Percentiles rank a stretch among this genome's conserved stretches.
Conservation (phyloP, 1,139 yeast species). For the Debaryomycetaceae sp. region DNA sequence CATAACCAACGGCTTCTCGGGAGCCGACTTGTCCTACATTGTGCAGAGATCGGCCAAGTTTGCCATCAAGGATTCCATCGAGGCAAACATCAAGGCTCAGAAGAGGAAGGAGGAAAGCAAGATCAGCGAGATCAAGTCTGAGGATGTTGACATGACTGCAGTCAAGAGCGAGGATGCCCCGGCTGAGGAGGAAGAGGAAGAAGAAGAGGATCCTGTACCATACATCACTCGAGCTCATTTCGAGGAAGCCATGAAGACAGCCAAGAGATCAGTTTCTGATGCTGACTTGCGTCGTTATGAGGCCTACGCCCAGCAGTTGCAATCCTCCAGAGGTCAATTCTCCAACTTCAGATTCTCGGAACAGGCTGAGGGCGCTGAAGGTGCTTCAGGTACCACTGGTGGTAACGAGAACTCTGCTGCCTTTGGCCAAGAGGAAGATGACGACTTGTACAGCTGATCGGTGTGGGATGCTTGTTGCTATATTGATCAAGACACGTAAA, state of each 20-base stretch:
- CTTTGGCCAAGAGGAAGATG: conserved; percentile 10
- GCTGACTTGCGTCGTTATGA: conserved; percentile 98
- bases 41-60: conserved; percentile 98
- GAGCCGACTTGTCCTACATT: conserved; percentile 97
- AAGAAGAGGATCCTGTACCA: conserved; percentile 89
- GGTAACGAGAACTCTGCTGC: conserved; percentile 12
- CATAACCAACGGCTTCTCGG: conserved; percentile 93
- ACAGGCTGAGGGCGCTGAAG: conserved; percentile 36
- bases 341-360: conserved; percentile 69
- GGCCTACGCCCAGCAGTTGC: conserved; percentile 95
- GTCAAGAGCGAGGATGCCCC: conserved; percentile 20
- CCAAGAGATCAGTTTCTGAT: conserved; percentile 94
- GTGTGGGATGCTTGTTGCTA: background rate
- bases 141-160: conserved; percentile 59
- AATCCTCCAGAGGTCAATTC: conserved; percentile 91
- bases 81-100: conserved; percentile 60
- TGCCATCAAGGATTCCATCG: conserved; percentile 97
- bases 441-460: conserved; percentile 9
- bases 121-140: conserved; percentile 29
- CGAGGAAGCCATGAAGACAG: conserved; percentile 99
- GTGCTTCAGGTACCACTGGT: conserved; percentile 20
- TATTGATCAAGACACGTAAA: conserved; percentile 1
- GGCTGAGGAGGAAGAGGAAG: conserved; percentile 46
- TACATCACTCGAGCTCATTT: conserved; percentile 88
- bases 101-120: conserved; percentile 47